Conservation (phyloP, 2,329 filamentous ascomycete genomes). For the Trichophyton equinum region DNA sequence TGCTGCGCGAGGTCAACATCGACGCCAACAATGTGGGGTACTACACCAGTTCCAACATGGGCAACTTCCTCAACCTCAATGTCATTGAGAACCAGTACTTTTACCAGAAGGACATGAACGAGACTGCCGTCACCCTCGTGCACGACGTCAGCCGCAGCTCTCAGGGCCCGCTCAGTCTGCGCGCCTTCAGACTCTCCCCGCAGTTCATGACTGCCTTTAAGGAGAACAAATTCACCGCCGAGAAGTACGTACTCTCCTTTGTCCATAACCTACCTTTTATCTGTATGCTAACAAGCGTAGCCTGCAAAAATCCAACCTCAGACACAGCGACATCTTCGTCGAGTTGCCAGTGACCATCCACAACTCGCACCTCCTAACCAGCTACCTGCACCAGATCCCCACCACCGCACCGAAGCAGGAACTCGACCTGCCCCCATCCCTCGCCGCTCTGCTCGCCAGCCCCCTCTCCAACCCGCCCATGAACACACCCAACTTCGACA, state of each 20-base stretch:
- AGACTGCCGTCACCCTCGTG: slow-evolving; percentile 74
- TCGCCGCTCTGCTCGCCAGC: slow-evolving; percentile 62
- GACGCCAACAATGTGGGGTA: slow-evolving; percentile 96
- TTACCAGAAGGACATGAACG: slow-evolving; percentile 88
- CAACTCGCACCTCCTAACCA: slow-evolving; percentile 94
- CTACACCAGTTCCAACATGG: slow-evolving; percentile 98
- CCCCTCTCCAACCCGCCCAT: slow-evolving; percentile 46
- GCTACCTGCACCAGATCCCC: slow-evolving; percentile 87
- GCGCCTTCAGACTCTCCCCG: slow-evolving; percentile 80
- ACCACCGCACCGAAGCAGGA: slow-evolving; percentile 51
- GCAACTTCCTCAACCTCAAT: slow-evolving; percentile 89
- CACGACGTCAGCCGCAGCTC: slow-evolving; percentile 93
- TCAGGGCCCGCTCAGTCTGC: slow-evolving; percentile 76
- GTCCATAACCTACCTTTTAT: not conserved
- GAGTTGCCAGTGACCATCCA: slow-evolving; percentile 83
- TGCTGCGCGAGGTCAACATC: slow-evolving; percentile 92
- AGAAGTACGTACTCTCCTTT: slow-evolving; percentile 51
- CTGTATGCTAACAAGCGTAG: slow-evolving; percentile 34
- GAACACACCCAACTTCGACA: slow-evolving; percentile 77
- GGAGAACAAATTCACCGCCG: slow-evolving; percentile 94
- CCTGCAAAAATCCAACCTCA: slow-evolving; percentile 84
- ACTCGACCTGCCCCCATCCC: slow-evolving; percentile 62
- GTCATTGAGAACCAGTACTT: slow-evolving; percentile 97
- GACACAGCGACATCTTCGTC: slow-evolving; percentile 84
- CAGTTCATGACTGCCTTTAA: slow-evolving; percentile 85